Evolutionary conservation across 768 basidiomycete genomes (phyloP).

Genomic region (Ephemerocybe angulata): DNA sequence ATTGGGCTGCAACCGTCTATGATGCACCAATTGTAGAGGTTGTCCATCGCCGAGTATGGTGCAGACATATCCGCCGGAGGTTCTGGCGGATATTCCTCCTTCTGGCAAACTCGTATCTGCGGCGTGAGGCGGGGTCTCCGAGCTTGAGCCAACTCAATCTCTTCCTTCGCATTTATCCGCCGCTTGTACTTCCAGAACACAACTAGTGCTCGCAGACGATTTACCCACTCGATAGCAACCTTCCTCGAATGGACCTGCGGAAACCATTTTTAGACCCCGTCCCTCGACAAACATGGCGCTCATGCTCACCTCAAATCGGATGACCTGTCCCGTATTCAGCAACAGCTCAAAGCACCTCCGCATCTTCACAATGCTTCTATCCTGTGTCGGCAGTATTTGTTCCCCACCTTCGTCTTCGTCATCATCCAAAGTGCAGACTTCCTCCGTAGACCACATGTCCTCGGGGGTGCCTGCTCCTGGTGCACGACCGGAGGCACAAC

Average conservation of each 20-base stretch:
- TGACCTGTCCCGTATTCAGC: conserved; percentile 60
- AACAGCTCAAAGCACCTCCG: conserved; percentile 76
- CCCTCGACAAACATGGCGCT: not conserved
- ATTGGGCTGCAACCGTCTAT: conserved; percentile 77
- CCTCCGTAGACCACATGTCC: conserved; percentile 29
- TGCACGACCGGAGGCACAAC: conserved; percentile 34
- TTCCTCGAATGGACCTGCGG: conserved; percentile 58
- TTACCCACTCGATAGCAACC: conserved; percentile 83
- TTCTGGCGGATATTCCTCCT: conserved; percentile 45
- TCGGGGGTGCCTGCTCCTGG: conserved; percentile 29
- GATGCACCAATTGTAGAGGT: conserved; percentile 85
- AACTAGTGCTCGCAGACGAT: conserved; percentile 63
- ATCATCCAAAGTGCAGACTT: conserved; percentile 46
- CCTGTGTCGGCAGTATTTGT: conserved; percentile 39
- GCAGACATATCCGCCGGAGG: conserved; percentile 50
- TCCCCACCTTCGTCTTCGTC: conserved; percentile 66
- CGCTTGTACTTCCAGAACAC: conserved; percentile 80
- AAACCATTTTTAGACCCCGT: not conserved
- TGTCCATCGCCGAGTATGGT: conserved; percentile 53
- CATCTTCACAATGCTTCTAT: conserved; percentile 48
- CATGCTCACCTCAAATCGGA: conserved; percentile 75
- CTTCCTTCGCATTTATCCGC: conserved; percentile 67
- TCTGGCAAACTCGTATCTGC: conserved; percentile 38
- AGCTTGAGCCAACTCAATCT: conserved; percentile 74
- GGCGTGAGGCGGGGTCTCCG: conserved; percentile 61